Evolutionary conservation across 2,329 filamentous ascomycete genomes (phyloP).

Genomic region (Alternaria panax): DNA sequence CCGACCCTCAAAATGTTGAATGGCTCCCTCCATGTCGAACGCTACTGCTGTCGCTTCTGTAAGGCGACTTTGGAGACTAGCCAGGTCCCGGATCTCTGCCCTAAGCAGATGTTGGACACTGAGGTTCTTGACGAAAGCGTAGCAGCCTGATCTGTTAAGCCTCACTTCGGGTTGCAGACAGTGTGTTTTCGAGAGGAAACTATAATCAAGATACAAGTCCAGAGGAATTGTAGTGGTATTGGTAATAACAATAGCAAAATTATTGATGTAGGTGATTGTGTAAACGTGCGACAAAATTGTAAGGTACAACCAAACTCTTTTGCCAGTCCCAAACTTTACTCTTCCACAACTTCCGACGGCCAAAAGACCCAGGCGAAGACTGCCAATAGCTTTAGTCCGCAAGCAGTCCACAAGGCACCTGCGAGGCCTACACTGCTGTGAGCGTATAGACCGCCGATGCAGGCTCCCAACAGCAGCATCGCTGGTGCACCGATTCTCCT

Average conservation of each 20-base stretch:
- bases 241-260: not conserved
- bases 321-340: not conserved
- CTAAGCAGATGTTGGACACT: not conserved
- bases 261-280: not conserved
- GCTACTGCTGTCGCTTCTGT: not conserved
- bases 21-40: not conserved
- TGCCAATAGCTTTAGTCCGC: slow-evolving; percentile 49
- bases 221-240: not conserved
- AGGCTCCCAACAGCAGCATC: slow-evolving; percentile 61
- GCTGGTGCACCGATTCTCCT: slow-evolving; percentile 60
- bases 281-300: not conserved
- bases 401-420: slow-evolving; percentile 60
- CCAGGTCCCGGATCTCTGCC: not conserved
- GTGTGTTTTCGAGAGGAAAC: not conserved
- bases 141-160: not conserved
- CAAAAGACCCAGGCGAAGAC: slow-evolving; percentile 53
- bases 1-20: not conserved
- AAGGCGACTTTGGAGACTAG: not conserved
- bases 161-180: not conserved
- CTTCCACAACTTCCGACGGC: slow-evolving; percentile 42
- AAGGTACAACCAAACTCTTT: not conserved
- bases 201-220: not conserved
- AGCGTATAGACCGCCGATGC: slow-evolving; percentile 63
- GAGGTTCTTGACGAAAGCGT: not conserved
- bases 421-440: slow-evolving; percentile 60